Percentiles rank a stretch among this genome's conserved stretches.
phyloP scores from a whole-genome alignment of 768 basidiomycete genomes.

The Suillus clintonianus region DNA sequence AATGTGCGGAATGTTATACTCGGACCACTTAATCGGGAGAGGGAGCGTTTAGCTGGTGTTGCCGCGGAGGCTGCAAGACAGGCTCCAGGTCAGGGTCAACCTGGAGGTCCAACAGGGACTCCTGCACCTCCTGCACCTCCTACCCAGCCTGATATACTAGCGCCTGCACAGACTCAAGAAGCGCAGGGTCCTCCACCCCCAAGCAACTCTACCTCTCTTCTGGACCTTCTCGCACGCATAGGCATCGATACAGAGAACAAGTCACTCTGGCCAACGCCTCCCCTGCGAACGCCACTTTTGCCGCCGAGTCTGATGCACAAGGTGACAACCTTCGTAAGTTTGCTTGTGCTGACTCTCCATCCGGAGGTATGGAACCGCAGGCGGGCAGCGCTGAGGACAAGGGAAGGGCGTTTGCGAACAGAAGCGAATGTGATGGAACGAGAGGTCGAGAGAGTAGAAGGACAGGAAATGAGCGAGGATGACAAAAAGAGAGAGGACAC shows the following conservation, averaged over 20 bases:
- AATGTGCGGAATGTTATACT: constrained; percentile 53
- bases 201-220: constrained; percentile 32
- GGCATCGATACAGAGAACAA: constrained; percentile 60
- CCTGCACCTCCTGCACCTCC: constrained; percentile 16
- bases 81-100: constrained; percentile 20
- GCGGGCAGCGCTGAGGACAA: constrained; percentile 52
- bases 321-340: constrained; percentile 49
- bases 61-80: constrained; percentile 18
- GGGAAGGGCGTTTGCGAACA: constrained; percentile 68
- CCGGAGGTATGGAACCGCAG: constrained; percentile 77
- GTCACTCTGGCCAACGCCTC: constrained; percentile 39
- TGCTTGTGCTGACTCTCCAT: constrained; percentile 64
- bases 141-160: constrained; percentile 15
- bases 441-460: constrained; percentile 28
- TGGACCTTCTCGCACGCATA: constrained; percentile 58
- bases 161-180: constrained; percentile 18
- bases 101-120: constrained; percentile 25
- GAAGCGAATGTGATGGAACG: constrained; percentile 51
- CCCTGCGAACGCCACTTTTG: constrained; percentile 16
- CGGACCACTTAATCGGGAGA: constrained; percentile 39
- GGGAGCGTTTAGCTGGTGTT: constrained; percentile 22
- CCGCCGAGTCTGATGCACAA: constrained; percentile 56
- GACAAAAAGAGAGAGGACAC: constrained; percentile 23
- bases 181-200: constrained; percentile 30
- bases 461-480: constrained; percentile 35